Evolutionary conservation across 805 yeast genomes (phyloP).

Genomic region (Lachancea mirantina): DNA sequence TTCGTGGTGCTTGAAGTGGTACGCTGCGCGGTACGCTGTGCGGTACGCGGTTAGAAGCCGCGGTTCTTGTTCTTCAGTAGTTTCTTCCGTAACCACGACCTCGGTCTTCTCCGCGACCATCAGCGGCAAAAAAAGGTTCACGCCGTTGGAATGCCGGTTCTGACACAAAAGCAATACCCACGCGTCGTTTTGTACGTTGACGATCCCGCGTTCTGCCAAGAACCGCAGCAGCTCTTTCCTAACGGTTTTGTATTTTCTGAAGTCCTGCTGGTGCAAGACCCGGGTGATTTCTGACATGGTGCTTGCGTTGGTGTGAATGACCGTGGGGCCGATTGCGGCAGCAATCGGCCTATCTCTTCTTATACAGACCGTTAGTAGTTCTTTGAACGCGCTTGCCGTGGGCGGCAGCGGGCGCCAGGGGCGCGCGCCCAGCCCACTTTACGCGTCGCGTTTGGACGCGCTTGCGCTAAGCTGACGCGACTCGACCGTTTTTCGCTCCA

Average conservation of each 20-base stretch:
- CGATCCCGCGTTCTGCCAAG: neutral
- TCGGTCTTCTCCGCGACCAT: slow-evolving; percentile 4
- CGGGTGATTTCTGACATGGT: slow-evolving; percentile 1
- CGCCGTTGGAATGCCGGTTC: slow-evolving; percentile 8
- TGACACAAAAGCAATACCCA: slow-evolving; percentile 2
- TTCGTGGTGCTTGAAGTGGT: slow-evolving; percentile 7
- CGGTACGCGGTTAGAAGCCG: no score
- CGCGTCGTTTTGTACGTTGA: slow-evolving; percentile 1
- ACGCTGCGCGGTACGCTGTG: neutral
- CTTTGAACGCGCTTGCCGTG: no score
- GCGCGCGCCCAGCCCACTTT: no score
- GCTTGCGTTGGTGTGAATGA: no score
- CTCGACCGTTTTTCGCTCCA: no score
- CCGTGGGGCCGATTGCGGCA: no score
- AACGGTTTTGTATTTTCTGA: slow-evolving; percentile 7
- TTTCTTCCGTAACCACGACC: neutral
- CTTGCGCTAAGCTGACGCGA: no score
- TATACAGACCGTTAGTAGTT: no score
- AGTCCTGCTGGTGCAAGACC: slow-evolving; percentile 7
- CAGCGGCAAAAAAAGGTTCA: slow-evolving; percentile 5
- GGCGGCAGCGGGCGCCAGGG: no score
- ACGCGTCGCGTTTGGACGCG: no score
- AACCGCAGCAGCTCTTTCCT: slow-evolving; percentile 4
- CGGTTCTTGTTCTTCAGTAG: no score
- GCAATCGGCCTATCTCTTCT: no score